These are phyloP conservation scores for Cucurbita pepo DNA, from an alignment of 306 rosid species.

Conservation along the genomic window DNA sequence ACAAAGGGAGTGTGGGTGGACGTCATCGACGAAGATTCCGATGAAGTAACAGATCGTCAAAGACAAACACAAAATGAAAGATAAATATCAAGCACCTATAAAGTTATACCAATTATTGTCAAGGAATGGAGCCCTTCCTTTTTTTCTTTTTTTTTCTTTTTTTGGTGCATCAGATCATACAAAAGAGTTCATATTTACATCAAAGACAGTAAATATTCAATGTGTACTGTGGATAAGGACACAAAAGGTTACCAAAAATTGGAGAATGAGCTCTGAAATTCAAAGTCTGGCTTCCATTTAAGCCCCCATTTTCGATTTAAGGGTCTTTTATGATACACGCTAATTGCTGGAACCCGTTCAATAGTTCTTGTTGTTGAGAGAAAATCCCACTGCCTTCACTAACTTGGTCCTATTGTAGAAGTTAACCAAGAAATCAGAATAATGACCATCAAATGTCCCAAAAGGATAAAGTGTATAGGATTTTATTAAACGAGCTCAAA, in stretches of 20 bases:
- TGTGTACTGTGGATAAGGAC: background rate
- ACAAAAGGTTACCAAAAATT: background rate
- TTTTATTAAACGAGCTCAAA: background rate
- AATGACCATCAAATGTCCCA: background rate
- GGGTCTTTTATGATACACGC: background rate
- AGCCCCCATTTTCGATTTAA: background rate
- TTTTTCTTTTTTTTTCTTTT: too few species aligned
- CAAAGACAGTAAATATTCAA: background rate
- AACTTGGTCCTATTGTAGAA: background rate
- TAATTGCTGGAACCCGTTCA: background rate
- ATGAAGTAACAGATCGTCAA: background rate
- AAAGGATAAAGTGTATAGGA: background rate
- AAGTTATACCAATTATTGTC: background rate
- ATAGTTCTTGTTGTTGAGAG: background rate
- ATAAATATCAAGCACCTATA: background rate
- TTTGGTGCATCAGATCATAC: background rate
- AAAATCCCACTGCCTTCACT: background rate
- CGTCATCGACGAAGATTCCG: background rate
- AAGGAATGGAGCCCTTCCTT: background rate
- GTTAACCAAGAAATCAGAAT: background rate
- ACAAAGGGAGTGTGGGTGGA: background rate
- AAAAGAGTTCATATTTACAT: background rate
- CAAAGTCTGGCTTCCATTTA: conserved; percentile 8
- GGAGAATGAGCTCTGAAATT: background rate
- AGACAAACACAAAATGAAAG: background rate